Conservation (phyloP, 108 stramenopile species). For the Skeletonema menzelii region DNA sequence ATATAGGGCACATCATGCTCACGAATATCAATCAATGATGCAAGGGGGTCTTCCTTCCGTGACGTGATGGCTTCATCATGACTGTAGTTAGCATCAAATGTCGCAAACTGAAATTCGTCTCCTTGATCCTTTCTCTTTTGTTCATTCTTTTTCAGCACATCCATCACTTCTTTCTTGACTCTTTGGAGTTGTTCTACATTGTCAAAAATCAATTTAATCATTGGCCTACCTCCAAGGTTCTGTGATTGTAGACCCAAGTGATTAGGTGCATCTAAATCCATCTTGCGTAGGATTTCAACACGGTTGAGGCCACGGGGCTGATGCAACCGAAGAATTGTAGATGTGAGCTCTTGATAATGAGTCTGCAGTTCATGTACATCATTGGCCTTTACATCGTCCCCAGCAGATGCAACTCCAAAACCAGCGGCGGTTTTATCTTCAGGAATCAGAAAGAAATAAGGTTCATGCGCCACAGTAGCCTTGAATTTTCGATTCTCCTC, state of each 20-base stretch:
- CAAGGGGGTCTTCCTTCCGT: constrained; percentile 65
- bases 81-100: constrained; percentile 33
- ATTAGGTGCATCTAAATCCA: constrained; percentile 77
- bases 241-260: constrained; percentile 58
- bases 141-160: constrained; percentile 43
- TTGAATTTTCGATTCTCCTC: constrained; percentile 81
- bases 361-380: constrained; percentile 40
- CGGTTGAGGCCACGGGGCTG: constrained; percentile 57
- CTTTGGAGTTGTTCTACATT: constrained; percentile 79
- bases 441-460: constrained; percentile 93
- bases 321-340: constrained; percentile 68
- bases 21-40: constrained; percentile 78
- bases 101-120: constrained; percentile 9
- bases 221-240: constrained; percentile 49
- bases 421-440: constrained; percentile 21
- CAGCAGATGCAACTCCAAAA: neutral
- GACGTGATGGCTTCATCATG: constrained; percentile 13
- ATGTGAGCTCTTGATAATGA: constrained; percentile 67
- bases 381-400: constrained; percentile 5
- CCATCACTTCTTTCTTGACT: constrained; percentile 57
- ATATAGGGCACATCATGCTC: constrained; percentile 99
- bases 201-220: constrained; percentile 73
- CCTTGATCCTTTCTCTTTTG: constrained; percentile 23
- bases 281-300: constrained; percentile 67
- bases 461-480: constrained; percentile 82